Conservation (phyloP, 169 alveolate species). For the Miamiensis avidus region DNA sequence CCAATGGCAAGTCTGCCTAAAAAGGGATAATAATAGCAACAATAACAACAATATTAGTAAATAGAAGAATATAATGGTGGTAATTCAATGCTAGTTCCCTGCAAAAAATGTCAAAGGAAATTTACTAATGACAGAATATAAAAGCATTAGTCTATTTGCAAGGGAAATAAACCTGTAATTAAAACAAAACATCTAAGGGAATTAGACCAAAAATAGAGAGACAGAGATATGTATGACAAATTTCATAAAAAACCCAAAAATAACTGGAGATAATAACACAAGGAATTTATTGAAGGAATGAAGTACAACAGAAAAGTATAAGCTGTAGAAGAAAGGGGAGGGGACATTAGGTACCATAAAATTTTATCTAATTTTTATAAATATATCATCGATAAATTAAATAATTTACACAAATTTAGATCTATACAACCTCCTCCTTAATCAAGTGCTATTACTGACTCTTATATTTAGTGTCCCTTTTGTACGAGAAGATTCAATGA, state of each 20-base stretch:
- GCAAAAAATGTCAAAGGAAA: constrained; percentile 62
- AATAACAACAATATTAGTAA: background rate
- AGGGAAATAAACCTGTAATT: constrained; percentile 1
- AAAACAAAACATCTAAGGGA: constrained; percentile 1
- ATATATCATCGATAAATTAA: too few relatives aligned
- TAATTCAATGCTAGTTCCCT: constrained; percentile 24
- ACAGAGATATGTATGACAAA: constrained; percentile 10
- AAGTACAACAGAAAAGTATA: constrained; percentile 13
- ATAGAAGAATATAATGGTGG: background rate
- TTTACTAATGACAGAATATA: constrained; percentile 58
- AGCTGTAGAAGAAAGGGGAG: background rate
- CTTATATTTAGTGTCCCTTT: constrained; percentile 25
- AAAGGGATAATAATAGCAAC: background rate
- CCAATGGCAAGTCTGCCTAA: background rate
- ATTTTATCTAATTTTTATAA: too few relatives aligned
- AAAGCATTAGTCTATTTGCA: constrained; percentile 57
- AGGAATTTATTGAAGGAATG: constrained; percentile 10
- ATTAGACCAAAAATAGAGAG: background rate
- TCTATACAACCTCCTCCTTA: background rate
- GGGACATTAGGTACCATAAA: background rate
- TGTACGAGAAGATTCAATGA: constrained; percentile 41
- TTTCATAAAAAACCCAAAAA: background rate
- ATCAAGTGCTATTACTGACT: background rate
- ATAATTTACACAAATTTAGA: background rate
- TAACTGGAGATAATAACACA: constrained; percentile 15